Percentiles rank a stretch among this genome's conserved stretches.
phyloP scores from a whole-genome alignment of 306 rosid species.

The Trichosanthes cucumerina region DNA sequence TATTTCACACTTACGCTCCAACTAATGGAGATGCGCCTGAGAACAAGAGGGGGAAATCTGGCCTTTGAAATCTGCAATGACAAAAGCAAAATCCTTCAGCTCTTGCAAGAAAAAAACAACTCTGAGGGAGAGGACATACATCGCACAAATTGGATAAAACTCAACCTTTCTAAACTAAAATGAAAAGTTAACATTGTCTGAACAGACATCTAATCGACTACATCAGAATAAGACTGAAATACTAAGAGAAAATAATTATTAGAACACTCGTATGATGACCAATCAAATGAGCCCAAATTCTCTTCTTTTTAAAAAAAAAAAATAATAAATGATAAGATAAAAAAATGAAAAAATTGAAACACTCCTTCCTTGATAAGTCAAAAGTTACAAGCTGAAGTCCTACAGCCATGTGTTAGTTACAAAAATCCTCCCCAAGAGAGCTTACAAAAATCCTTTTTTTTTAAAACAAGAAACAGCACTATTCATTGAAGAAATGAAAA shows the following conservation, averaged over 20 bases:
- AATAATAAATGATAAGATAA: neutral
- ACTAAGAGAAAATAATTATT: neutral
- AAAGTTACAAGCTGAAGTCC: neutral
- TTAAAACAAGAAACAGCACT: too few relatives aligned
- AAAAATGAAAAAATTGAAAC: neutral
- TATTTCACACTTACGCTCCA: constrained; percentile 63
- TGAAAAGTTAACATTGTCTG: neutral
- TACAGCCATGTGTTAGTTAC: neutral
- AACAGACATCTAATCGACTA: neutral
- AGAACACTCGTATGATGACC: neutral
- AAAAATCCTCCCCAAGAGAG: neutral
- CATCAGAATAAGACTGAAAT: neutral
- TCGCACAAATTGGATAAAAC: neutral
- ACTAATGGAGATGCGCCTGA: constrained; percentile 73
- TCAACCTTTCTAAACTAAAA: neutral
- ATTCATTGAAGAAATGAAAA: too few relatives aligned
- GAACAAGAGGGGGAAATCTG: constrained; percentile 69
- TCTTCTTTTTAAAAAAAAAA: neutral
- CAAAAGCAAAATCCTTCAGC: constrained; percentile 12
- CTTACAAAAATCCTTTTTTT: neutral
- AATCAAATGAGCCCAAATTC: neutral
- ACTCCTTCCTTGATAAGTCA: neutral
- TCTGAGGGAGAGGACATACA: neutral
- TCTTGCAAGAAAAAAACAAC: constrained; percentile 2
- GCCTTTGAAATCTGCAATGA: constrained; percentile 73